Conservation (phyloP, 148 eudicot species). For the Rhododendron ferrugineum region DNA sequence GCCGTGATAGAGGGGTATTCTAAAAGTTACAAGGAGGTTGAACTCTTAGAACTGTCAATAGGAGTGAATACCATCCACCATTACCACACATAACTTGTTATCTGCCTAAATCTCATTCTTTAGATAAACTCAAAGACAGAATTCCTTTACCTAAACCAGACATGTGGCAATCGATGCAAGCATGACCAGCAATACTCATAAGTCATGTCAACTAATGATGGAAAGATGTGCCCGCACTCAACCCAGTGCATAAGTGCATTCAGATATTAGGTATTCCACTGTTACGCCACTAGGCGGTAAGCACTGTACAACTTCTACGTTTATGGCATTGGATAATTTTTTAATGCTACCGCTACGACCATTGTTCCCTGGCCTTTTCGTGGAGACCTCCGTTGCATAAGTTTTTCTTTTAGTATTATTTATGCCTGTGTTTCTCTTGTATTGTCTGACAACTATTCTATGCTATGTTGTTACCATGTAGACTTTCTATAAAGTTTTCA, state of each 20-base stretch:
- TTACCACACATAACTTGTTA: neutral
- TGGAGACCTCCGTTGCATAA: neutral
- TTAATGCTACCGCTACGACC: neutral
- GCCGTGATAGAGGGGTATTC: neutral
- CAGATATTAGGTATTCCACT: neutral
- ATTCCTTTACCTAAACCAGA: neutral
- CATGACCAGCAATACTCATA: neutral
- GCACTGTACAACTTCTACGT: neutral
- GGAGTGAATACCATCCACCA: neutral
- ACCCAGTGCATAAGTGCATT: neutral
- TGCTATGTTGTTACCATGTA: constrained; percentile 23
- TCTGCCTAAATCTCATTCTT: neutral
- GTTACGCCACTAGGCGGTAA: neutral
- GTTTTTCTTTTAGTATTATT: neutral
- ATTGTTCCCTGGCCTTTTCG: neutral
- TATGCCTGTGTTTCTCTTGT: constrained; percentile 10
- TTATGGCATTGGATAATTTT: neutral
- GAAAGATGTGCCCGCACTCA: neutral
- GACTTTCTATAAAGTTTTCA: constrained; percentile 78
- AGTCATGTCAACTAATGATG: neutral
- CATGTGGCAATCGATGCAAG: neutral
- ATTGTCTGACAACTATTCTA: constrained; percentile 7
- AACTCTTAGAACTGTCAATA: neutral
- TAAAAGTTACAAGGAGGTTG: neutral
- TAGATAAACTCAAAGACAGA: neutral